These are phyloP conservation scores for Sarcocystis neurona DNA, from an alignment of 169 alveolate species.

Conservation along the genomic window DNA sequence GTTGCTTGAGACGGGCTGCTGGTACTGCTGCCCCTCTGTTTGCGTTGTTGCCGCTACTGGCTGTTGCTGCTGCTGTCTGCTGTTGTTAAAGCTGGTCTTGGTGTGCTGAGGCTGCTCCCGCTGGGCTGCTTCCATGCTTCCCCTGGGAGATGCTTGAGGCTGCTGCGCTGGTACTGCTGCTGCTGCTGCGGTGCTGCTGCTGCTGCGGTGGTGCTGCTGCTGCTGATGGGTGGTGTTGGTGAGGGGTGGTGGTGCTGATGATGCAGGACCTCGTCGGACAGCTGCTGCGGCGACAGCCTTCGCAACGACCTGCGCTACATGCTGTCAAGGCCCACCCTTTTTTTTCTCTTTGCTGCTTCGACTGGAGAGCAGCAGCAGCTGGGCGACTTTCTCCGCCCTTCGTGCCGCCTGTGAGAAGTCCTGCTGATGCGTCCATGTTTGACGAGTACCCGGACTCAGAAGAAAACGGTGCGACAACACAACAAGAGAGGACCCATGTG, in stretches of 20 bases:
- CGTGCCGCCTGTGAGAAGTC: constrained; percentile 13
- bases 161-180: background rate
- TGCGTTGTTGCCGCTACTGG: no score
- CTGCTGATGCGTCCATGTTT: constrained; percentile 2
- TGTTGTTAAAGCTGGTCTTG: no score
- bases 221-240: no score
- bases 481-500: no score
- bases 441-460: constrained; percentile 21
- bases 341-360: background rate
- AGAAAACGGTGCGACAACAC: background rate
- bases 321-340: background rate
- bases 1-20: no score
- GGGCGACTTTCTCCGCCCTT: constrained; percentile 14
- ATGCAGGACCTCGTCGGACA: constrained; percentile 18
- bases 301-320: background rate
- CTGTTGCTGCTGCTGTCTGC: no score
- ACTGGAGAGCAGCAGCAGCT: constrained; percentile 13
- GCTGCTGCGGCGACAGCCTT: background rate
- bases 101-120: no score
- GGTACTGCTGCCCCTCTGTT: no score
- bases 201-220: background rate
- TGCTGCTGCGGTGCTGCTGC: background rate
- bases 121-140: no score
- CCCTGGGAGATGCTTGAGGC: no score
- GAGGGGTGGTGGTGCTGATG: no score